Conservation (phyloP, 768 basidiomycete genomes). For the Auricularia sp. region DNA sequence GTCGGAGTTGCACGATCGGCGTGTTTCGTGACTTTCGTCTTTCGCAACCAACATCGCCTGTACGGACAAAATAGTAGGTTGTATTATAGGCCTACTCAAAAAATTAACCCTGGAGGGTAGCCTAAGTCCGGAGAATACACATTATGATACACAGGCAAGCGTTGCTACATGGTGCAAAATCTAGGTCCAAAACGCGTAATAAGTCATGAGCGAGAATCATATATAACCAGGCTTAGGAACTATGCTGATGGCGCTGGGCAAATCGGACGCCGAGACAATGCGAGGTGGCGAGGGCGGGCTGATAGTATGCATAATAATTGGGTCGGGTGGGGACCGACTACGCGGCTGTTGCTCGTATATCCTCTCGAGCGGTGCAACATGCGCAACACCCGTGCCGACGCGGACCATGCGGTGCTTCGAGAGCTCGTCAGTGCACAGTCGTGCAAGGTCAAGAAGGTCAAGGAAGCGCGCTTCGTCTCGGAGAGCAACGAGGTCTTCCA, state of each 20-base stretch:
- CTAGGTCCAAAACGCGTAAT: no score
- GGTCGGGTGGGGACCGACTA: neutral
- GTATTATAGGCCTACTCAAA: no score
- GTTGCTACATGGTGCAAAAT: no score
- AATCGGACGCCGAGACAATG: neutral
- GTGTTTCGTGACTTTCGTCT: no score
- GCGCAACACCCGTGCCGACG: neutral
- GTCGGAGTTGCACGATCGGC: neutral
- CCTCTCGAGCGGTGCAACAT: neutral
- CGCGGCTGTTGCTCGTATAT: neutral
- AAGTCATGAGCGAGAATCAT: neutral
- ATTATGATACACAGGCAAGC: no score
- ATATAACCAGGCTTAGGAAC: neutral
- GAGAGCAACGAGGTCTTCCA: slow-evolving; percentile 63
- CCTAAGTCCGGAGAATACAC: no score
- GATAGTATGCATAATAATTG: neutral
- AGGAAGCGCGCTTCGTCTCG: slow-evolving; percentile 73
- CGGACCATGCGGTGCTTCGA: slow-evolving; percentile 27
- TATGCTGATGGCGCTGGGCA: neutral
- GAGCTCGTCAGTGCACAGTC: slow-evolving; percentile 60
- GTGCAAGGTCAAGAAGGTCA: slow-evolving; percentile 52
- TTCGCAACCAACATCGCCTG: no score
- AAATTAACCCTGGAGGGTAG: no score
- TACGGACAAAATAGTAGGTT: no score
- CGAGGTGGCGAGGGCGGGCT: neutral